Percentiles rank a stretch among this genome's conserved stretches.
Evolutionary conservation across 495 filamentous ascomycete genomes (phyloP).

Genomic region (Jackrogersella minutella): DNA sequence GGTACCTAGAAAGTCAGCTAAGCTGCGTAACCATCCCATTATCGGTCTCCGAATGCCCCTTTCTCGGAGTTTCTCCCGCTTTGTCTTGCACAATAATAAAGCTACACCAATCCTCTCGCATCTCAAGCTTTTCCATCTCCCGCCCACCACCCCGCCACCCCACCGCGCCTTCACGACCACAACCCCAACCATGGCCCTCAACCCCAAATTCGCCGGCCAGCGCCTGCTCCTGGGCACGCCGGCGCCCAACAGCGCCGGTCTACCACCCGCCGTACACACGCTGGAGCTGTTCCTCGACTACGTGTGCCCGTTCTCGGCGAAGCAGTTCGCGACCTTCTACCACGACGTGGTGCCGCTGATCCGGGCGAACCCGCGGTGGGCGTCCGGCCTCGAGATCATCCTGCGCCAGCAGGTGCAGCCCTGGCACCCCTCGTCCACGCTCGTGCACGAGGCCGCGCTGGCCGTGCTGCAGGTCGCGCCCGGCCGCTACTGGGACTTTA

Average conservation of each 20-base stretch:
- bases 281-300: constrained; percentile 88
- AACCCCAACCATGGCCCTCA: constrained; percentile 69
- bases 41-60: constrained; percentile 30
- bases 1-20: not conserved
- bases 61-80: constrained; percentile 33
- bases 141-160: not conserved
- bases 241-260: constrained; percentile 45
- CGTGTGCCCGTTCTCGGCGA: constrained; percentile 73
- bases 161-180: constrained; percentile 17
- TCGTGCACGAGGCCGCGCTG: constrained; percentile 84
- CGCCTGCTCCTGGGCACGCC: constrained; percentile 57
- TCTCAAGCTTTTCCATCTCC: no score
- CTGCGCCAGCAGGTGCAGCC: constrained; percentile 94
- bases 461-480: constrained; percentile 75
- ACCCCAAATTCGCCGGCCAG: constrained; percentile 79
- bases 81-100: not conserved
- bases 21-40: constrained; percentile 7
- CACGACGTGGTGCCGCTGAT: constrained; percentile 64
- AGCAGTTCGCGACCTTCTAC: constrained; percentile 78
- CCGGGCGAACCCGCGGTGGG: constrained; percentile 59
- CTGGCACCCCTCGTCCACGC: constrained; percentile 91
- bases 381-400: constrained; percentile 70
- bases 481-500: constrained; percentile 79
- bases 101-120: constrained; percentile 1
- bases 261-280: constrained; percentile 67